Evolutionary conservation across 768 basidiomycete species (phyloP), one percentile per base, ranked within the genome.

Genomic region (Suillus sp.): DNA sequence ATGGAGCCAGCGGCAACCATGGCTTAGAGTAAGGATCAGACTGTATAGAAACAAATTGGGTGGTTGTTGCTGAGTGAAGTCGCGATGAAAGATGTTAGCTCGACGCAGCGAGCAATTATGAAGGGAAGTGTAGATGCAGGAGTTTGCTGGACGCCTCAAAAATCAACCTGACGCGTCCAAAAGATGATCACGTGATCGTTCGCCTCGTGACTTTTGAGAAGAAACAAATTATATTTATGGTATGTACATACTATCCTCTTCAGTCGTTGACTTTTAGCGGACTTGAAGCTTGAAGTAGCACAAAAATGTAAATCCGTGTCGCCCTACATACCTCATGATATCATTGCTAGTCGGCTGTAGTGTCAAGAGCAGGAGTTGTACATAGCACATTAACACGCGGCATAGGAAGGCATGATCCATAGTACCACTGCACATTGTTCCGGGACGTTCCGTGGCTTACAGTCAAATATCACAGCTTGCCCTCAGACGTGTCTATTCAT

Each of bases 1-100:
- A 95, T 95, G 69, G 92, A 92, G 76, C 92, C 92, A 67, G 91
- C 89, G 74, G 90, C 84, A 71, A 90, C 90, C 91, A 93, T 92
- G 67, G 67, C 76, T 48, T 47, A n/a, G 55, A 54, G 38, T 38
- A 56, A 25, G 55, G 35, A 57, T 57, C 25, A 57, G 38, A 57
- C 11, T 20, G 27, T 57, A 20, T 57, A n/a, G 25, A 30, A 34
- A 30, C 3, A 9, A 6, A 40, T 3, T 30, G 9, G 11, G 18
- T 30, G 10, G 25, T 27, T 38, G 37, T 35, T 37, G 3, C 25
- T 57, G 18, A 13, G 16, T 40, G 11, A 6, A 18, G 11, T 34
- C 51, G 51, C 51, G 51, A 53, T 34, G 11, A 57, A 57, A 40
- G 18, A 57, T 40, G 56, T 40, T 40, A 57, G 40, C 38, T 42